These are phyloP conservation scores for Saksenaea oblongispora DNA, from an alignment of 371 early-diverging fungal species.

Conservation along the genomic window DNA sequence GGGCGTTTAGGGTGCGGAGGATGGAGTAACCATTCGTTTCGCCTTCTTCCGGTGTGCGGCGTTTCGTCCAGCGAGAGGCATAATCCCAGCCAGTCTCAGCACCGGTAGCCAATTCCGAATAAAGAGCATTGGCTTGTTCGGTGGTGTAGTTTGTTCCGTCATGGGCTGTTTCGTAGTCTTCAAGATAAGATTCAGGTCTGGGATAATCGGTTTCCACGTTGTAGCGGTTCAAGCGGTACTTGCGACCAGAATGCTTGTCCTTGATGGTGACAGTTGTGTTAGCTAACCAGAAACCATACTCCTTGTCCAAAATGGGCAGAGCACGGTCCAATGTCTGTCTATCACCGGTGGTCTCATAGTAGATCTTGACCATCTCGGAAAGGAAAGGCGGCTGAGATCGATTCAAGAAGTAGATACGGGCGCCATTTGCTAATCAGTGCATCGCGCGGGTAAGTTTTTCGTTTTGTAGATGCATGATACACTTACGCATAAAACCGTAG, in stretches of 20 bases:
- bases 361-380: slow-evolving; percentile 70
- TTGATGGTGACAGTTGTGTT: slow-evolving; percentile 51
- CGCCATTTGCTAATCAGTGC: slow-evolving; percentile 69
- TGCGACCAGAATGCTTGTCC: slow-evolving; percentile 14
- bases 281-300: slow-evolving; percentile 71
- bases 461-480: not conserved
- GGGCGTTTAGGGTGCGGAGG: slow-evolving; percentile 58
- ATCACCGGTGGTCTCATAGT: slow-evolving; percentile 60
- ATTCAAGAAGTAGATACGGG: slow-evolving; percentile 83
- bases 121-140: slow-evolving; percentile 40
- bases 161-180: slow-evolving; percentile 66
- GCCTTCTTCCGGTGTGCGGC: slow-evolving; percentile 24
- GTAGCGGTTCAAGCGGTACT: slow-evolving; percentile 57
- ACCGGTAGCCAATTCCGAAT: slow-evolving; percentile 74
- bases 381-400: slow-evolving; percentile 90
- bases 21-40: slow-evolving; percentile 32
- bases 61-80: slow-evolving; percentile 70
- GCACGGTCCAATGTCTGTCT: slow-evolving; percentile 46
- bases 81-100: slow-evolving; percentile 95
- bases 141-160: slow-evolving; percentile 29
- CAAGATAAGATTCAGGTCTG: slow-evolving; percentile 79
- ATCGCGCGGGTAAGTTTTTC: slow-evolving; percentile 4
- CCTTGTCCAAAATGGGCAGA: slow-evolving; percentile 62
- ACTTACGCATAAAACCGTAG: slow-evolving; percentile 81
- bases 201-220: slow-evolving; percentile 59